Conservation (phyloP, 1,284 basidiomycete genomes). For the Fomitiporia mediterranea region DNA sequence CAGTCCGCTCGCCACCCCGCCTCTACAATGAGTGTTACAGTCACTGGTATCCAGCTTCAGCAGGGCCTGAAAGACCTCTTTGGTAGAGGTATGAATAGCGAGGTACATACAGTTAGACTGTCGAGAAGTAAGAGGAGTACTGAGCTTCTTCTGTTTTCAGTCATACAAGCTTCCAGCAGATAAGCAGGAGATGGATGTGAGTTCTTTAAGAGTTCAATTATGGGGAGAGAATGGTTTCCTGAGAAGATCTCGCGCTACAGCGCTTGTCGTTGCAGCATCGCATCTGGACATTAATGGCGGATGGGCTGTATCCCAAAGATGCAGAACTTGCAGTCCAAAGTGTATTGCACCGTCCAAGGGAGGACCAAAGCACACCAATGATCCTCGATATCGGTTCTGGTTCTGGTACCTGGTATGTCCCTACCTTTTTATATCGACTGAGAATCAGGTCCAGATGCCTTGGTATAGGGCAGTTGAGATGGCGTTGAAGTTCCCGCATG, state of each 20-base stretch:
- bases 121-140: neutral
- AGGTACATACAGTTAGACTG: neutral
- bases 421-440: neutral
- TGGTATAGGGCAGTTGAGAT: slow-evolving; percentile 18
- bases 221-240: neutral
- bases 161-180: slow-evolving; percentile 19
- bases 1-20: neutral
- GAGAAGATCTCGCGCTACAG: neutral
- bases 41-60: neutral
- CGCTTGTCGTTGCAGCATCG: slow-evolving; percentile 19
- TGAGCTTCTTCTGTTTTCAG: slow-evolving; percentile 1
- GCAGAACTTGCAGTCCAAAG: slow-evolving; percentile 10
- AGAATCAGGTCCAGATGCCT: neutral
- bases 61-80: slow-evolving; percentile 10
- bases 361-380: neutral
- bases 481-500: slow-evolving; percentile 18
- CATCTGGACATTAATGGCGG: slow-evolving; percentile 19
- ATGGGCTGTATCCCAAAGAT: slow-evolving; percentile 15
- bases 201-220: neutral
- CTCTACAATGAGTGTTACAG: slow-evolving; percentile 7
- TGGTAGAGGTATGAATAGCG: slow-evolving; percentile 13
- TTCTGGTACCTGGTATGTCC: slow-evolving; percentile 17
- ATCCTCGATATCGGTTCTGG: slow-evolving; percentile 20
- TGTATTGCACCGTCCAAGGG: neutral
- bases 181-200: slow-evolving; percentile 18